A percentile compares a stretch with the other conserved stretches of the same genome.
phyloP scores from a whole-genome alignment of 169 alveolate genomes.

The Plasmodium chabaudi region DNA sequence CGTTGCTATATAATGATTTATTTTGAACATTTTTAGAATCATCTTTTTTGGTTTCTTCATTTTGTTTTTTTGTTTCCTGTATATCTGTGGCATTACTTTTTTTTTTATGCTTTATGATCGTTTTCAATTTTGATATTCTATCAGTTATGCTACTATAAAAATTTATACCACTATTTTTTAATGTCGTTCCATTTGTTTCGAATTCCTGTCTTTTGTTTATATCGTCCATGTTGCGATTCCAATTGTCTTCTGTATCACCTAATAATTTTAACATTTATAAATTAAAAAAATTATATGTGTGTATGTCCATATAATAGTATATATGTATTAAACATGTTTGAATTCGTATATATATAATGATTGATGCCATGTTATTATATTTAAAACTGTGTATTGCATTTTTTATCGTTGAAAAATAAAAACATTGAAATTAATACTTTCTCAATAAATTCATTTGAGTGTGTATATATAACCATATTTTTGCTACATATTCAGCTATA shows the following conservation, averaged over 20 bases:
- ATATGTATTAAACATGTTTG: background rate
- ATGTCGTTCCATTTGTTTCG: slow-evolving; percentile 8
- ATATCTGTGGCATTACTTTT: background rate
- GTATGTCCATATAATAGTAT: background rate
- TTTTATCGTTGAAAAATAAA: too few species aligned
- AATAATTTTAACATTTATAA: background rate
- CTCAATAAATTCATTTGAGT: too few species aligned
- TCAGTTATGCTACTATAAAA: slow-evolving; percentile 52
- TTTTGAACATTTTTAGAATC: slow-evolving; percentile 1
- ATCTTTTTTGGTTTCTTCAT: slow-evolving; percentile 5
- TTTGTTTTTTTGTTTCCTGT: background rate
- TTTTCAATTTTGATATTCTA: slow-evolving; percentile 56
- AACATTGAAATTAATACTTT: too few species aligned
- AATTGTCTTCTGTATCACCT: background rate
- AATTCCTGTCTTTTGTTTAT: background rate
- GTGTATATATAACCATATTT: too few species aligned
- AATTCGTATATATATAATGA: too few species aligned
- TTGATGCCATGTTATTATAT: too few species aligned
- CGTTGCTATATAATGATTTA: background rate
- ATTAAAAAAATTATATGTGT: background rate
- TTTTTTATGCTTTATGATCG: slow-evolving; percentile 52
- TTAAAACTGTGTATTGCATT: too few species aligned
- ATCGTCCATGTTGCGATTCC: slow-evolving; percentile 2
- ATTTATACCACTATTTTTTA: slow-evolving; percentile 17
- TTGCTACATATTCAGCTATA: too few species aligned